A percentile compares a stretch with the other conserved stretches of the same genome.
Conservation (phyloP, 257 asterid species). For the Orobanche coerulescens region DNA sequence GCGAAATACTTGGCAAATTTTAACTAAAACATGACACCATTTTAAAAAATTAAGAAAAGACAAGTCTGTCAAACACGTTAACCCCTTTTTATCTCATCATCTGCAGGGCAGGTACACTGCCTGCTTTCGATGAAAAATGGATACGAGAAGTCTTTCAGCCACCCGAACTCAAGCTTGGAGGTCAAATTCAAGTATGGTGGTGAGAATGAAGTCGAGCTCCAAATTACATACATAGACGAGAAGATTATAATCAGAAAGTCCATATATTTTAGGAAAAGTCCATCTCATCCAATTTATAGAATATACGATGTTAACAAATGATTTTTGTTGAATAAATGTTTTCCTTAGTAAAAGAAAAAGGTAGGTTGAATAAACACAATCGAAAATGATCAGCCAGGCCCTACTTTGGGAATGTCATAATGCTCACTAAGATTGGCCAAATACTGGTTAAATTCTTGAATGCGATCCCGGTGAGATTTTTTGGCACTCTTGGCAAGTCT, state of each 20-base stretch:
- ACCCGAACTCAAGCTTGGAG: conserved; percentile 75
- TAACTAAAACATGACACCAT: too few species aligned
- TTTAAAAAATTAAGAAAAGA: too few species aligned
- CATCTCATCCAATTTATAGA: background rate
- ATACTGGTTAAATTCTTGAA: conserved; percentile 44
- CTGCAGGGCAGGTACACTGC: conserved; percentile 70
- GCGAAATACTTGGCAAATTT: too few species aligned
- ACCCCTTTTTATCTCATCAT: too few species aligned
- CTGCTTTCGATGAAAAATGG: conserved; percentile 75
- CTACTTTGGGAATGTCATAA: conserved; percentile 56
- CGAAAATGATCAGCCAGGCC: conserved; percentile 38
- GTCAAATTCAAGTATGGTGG: conserved; percentile 69
- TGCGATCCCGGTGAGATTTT: conserved; percentile 45
- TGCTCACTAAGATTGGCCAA: conserved; percentile 48
- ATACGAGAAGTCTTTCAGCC: conserved; percentile 72
- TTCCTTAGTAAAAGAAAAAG: too few species aligned
- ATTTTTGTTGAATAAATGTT: too few species aligned
- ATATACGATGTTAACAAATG: too few species aligned
- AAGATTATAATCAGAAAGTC: conserved; percentile 64
- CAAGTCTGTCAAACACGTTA: too few species aligned
- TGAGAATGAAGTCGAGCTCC: conserved; percentile 83
- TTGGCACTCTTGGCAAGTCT: conserved; percentile 38
- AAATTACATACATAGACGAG: conserved; percentile 80
- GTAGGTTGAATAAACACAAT: too few species aligned
- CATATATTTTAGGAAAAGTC: background rate